Evolutionary conservation across 192 early-diverging fungal genomes (phyloP).

Genomic region (Pecoramyces ruminantium): DNA sequence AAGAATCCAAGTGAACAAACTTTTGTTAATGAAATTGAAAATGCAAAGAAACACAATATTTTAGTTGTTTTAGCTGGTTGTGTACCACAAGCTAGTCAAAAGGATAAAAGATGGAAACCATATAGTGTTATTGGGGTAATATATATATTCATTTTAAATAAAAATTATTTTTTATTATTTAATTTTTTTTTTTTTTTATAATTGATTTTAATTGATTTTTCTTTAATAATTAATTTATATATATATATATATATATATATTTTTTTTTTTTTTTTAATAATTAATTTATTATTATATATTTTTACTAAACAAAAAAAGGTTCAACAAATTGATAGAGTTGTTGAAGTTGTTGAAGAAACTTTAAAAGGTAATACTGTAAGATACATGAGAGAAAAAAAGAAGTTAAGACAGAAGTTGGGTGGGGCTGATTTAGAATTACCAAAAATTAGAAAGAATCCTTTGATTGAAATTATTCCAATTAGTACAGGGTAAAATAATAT

Average conservation of each 20-base stretch:
- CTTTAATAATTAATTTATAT: background rate
- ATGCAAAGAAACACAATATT: conserved; percentile 20
- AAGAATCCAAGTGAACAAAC: conserved; percentile 36
- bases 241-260: background rate
- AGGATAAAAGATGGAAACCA: conserved; percentile 18
- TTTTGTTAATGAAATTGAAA: conserved; percentile 30
- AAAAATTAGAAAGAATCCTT: conserved; percentile 30
- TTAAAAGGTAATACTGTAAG: conserved; percentile 27
- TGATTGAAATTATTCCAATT: conserved; percentile 41
- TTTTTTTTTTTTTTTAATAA: background rate
- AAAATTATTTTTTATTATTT: background rate
- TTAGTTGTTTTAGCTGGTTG: conserved; percentile 38
- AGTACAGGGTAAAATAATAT: conserved; percentile 28
- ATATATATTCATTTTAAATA: background rate
- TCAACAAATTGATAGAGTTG: conserved; percentile 39
- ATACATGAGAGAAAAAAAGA: conserved; percentile 18
- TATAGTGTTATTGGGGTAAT: conserved; percentile 26
- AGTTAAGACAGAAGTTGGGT: conserved; percentile 22
- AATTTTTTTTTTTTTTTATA: conserved; percentile 2
- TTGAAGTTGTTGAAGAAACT: conserved; percentile 41
- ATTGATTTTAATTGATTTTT: too few relatives aligned
- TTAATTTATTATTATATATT: too few relatives aligned
- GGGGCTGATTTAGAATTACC: conserved; percentile 32
- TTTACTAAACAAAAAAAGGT: conserved; percentile 7
- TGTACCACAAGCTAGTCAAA: conserved; percentile 25